Base-by-base conservation (phyloP, 2,329 filamentous ascomycete species). In the Ophiosphaerella narmari region DNA sequence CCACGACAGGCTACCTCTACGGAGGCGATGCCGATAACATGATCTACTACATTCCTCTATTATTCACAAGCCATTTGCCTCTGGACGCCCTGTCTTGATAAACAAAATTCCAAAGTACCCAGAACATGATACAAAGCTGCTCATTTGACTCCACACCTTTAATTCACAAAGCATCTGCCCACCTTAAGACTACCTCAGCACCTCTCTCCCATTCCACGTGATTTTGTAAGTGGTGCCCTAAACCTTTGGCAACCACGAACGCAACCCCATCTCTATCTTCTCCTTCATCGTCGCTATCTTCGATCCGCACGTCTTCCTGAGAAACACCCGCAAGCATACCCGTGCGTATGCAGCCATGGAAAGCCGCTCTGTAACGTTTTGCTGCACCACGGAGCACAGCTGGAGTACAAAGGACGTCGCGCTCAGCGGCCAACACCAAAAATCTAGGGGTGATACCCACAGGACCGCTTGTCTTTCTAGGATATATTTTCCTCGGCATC, bases 141-240 rank as follows among this genome's bases (percentile, higher is more conserved):
- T 21, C 18, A 21, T 21, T 21, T 21, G 2, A 21, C 18, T 4
- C 18, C 2, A 4, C 26, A 29, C 26, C 26, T 29, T 29, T 29
- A 29, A 29, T 35, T 43, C 8, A 45, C 14, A 54, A 40, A 33
- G 52, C 14, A 43, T 67, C 48, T 45, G 77, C 70, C 60, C 80
- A 83, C 0, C 57, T 60, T 18, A 77, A 55, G 26, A 83, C 47
- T 52, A 77, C 79, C 44, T 68, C 63, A 1, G 77, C 79, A 1
- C 80, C 80, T 2, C 73, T 62, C 46, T 80, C 67, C 77, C 78
- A 82, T 34, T 73, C 70, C 9, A 76, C 64, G 57, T 83, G 80
- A 47, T 83, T 81, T 60, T 82, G 79, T 38, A 82, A 52, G 65
- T 84, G 80, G 62, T 84, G 80, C 2, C 76, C 80, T 3, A 78